Evolutionary conservation across 176 grass and related monocot species (phyloP), one percentile per base, ranked within the genome.

Genomic region (Musa troglodytarum): DNA sequence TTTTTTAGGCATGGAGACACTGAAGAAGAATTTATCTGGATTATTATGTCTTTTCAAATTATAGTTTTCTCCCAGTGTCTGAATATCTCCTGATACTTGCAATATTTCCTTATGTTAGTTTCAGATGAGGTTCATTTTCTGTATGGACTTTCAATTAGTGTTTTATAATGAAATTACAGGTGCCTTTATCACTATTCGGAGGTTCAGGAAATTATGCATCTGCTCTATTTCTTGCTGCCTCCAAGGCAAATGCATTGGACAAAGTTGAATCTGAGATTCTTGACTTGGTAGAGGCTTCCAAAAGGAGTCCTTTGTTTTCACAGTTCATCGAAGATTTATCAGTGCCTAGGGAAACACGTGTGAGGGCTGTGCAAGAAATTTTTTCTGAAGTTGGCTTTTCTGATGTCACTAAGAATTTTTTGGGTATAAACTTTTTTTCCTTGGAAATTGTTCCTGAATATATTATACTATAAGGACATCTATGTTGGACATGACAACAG

Each of bases 191-290:
- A 69, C 83, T 99, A 13, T 99, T 74, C 81, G 95, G 95, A 74
- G 90, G 95, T n/a, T 87, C 95, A 1, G 90, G 95, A 82, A 99
- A 99, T 74, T 99, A 99, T 80, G 95, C 95, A 57, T 84, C 90
- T 72, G 90, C 90, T 22, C 80, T 94, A 71, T 99, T 93, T 86
- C 82, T 99, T 80, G 65, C 95, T 53, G 90, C 95, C 11, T 80
- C 86, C 65, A 99, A 94, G 66, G 63, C 82, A 81, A 94, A 99
- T 58, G 16, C 73, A 54, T 65, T 99, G 78, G 90, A 84, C 28
- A 94, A 94, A 80, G 86, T 99, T 82, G 88, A 87, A 87, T 81
- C 81, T 54, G 95, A 99, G 76, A 82, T 99, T 81, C 68, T 79
- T 1, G 85, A 93, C 82, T 17, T 94, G 50, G 95, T 94, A 24